phyloP scores from a whole-genome alignment of 192 early-diverging fungal species.

The Spizellomyces sp. region DNA sequence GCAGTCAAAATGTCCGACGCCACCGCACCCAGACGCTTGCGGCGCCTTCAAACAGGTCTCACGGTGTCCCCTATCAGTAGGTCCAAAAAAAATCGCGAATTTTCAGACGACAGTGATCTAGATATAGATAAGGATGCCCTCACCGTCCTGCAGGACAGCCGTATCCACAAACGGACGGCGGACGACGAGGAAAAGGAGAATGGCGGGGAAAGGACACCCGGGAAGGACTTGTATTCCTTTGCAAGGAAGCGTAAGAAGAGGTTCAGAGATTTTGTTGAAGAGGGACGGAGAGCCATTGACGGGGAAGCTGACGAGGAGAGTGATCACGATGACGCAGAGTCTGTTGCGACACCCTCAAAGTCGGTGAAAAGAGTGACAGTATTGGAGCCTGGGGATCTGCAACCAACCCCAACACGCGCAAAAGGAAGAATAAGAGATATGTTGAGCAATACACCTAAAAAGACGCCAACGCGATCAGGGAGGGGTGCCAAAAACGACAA shows the following conservation, averaged over 20 bases:
- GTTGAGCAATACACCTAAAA: neutral
- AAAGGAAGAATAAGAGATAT: neutral
- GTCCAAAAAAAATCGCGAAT: neutral
- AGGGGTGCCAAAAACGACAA: neutral
- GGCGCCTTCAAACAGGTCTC: slow-evolving; percentile 23
- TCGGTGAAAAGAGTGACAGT: neutral
- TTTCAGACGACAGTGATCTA: neutral
- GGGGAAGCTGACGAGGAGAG: slow-evolving; percentile 11
- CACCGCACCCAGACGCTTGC: neutral
- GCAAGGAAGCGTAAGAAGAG: slow-evolving; percentile 5
- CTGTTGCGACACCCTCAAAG: slow-evolving; percentile 7
- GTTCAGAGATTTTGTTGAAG: slow-evolving; percentile 7
- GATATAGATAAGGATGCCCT: slow-evolving; percentile 10
- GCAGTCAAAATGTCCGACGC: neutral
- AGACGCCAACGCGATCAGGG: neutral
- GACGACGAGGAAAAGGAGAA: slow-evolving; percentile 19
- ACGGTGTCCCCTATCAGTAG: slow-evolving; percentile 3
- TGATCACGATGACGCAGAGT: neutral
- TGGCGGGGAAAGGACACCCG: slow-evolving; percentile 15
- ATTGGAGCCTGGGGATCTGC: neutral
- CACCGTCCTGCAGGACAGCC: neutral
- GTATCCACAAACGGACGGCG: neutral
- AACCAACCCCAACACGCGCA: slow-evolving; percentile 15
- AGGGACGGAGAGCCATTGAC: neutral
- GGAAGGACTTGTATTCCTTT: slow-evolving; percentile 30